phyloP scores from a whole-genome alignment of 1,284 basidiomycete species.

The Neolentinus lepideus region DNA sequence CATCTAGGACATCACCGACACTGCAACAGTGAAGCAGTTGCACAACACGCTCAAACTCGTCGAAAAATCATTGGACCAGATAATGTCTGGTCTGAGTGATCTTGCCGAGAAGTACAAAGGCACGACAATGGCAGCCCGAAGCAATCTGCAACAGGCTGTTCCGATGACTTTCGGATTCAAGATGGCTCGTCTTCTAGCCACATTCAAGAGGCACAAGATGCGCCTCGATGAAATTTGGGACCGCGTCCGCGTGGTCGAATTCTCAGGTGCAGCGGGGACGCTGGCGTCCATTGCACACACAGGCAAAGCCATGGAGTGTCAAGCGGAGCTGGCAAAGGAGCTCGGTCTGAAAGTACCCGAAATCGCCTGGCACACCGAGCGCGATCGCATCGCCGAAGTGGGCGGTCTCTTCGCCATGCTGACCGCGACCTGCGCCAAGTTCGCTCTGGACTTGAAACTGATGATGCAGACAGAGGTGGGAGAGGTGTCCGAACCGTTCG shows the following conservation, averaged over 20 bases:
- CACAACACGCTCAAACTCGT: conserved; percentile 28
- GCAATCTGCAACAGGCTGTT: conserved; percentile 38
- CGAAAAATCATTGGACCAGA: conserved; percentile 19
- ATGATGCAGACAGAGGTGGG: conserved; percentile 38
- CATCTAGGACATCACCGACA: conserved; percentile 39
- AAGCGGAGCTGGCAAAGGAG: conserved; percentile 25
- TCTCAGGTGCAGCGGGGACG: conserved; percentile 35
- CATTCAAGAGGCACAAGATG: conserved; percentile 30
- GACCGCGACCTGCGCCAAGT: conserved; percentile 34
- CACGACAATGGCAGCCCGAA: conserved; percentile 36
- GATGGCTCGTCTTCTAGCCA: conserved; percentile 32
- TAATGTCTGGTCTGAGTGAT: conserved; percentile 19
- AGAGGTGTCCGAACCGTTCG: conserved; percentile 34
- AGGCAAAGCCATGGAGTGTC: conserved; percentile 30
- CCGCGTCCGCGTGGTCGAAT: conserved; percentile 31
- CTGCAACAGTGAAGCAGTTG: conserved; percentile 33
- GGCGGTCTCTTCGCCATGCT: conserved; percentile 33
- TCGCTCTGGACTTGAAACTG: conserved; percentile 34
- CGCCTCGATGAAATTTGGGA: conserved; percentile 27
- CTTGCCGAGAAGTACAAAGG: conserved; percentile 23
- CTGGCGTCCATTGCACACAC: conserved; percentile 29
- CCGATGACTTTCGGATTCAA: conserved; percentile 40
- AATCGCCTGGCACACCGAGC: conserved; percentile 39
- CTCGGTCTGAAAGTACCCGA: conserved; percentile 28
- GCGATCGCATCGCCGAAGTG: conserved; percentile 33